Percentiles rank a stretch among this genome's conserved stretches.
Conservation (phyloP, 208 protist species). For the Trypanosoma cruzi region DNA sequence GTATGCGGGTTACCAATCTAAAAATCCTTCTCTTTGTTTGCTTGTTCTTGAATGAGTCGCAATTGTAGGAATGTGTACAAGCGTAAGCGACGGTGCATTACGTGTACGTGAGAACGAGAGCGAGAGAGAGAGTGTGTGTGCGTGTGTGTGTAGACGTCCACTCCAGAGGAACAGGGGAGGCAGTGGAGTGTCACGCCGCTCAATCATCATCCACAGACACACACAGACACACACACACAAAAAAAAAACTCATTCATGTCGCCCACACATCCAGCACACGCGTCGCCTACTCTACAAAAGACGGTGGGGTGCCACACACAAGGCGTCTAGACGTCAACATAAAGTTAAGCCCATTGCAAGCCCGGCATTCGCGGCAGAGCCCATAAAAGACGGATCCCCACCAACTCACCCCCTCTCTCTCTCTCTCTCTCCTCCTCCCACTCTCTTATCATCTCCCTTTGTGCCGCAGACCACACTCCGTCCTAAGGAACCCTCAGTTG, state of each 20-base stretch:
- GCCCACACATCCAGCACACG: background rate
- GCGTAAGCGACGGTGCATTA: too few relatives aligned
- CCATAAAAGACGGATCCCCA: background rate
- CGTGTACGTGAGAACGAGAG: too few relatives aligned
- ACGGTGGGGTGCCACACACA: background rate
- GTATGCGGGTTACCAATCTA: too few relatives aligned
- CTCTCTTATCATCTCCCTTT: slow-evolving; percentile 1
- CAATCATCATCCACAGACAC: too few relatives aligned
- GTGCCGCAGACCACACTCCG: background rate
- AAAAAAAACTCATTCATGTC: too few relatives aligned
- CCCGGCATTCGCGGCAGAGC: background rate
- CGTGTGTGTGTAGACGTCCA: too few relatives aligned
- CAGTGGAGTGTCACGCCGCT: too few relatives aligned
- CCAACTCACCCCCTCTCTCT: background rate
- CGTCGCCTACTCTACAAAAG: background rate
- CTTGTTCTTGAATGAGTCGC: background rate
- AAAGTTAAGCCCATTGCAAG: background rate
- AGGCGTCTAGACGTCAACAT: background rate
- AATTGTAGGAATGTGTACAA: too few relatives aligned
- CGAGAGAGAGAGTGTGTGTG: too few relatives aligned
- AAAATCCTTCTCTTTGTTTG: slow-evolving; percentile 9
- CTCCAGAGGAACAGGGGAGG: too few relatives aligned
- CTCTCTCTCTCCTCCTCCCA: slow-evolving; percentile 16
- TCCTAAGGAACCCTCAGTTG: background rate
- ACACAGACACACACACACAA: too few relatives aligned